phyloP scores from a whole-genome alignment of 1,284 basidiomycete genomes.

The Coniferiporia sulphurascens region DNA sequence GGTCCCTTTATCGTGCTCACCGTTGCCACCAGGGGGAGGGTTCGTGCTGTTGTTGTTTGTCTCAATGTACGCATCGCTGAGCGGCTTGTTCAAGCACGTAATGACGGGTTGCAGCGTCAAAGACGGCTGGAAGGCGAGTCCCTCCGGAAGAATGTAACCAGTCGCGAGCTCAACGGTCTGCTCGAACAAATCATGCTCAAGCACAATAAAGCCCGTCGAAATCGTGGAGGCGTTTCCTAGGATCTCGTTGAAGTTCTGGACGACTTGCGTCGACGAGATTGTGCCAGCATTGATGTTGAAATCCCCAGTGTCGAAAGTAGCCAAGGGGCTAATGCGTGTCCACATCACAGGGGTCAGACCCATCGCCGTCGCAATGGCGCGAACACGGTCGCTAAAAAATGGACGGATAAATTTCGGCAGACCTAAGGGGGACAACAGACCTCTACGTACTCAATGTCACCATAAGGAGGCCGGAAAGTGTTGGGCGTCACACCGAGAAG shows the following conservation, averaged over 20 bases:
- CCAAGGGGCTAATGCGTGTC: constrained; percentile 53
- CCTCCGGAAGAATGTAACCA: constrained; percentile 67
- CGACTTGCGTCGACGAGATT: constrained; percentile 51
- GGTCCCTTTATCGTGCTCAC: background rate
- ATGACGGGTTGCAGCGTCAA: constrained; percentile 66
- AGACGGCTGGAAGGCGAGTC: constrained; percentile 50
- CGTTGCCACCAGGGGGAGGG: constrained; percentile 34
- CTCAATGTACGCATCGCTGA: constrained; percentile 62
- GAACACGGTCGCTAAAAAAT: constrained; percentile 65
- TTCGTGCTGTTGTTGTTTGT: constrained; percentile 59
- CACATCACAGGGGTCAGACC: constrained; percentile 62
- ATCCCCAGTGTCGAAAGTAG: constrained; percentile 70
- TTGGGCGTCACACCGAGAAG: constrained; percentile 66
- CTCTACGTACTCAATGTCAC: constrained; percentile 57
- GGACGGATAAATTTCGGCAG: background rate
- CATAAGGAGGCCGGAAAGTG: constrained; percentile 62
- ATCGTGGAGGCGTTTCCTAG: constrained; percentile 46
- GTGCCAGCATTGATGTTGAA: constrained; percentile 70
- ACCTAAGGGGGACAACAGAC: background rate
- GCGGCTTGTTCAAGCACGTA: constrained; percentile 55
- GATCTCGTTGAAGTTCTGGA: constrained; percentile 63
- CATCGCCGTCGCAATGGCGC: constrained; percentile 71
- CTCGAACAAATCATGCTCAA: constrained; percentile 72
- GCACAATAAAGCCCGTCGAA: constrained; percentile 61
- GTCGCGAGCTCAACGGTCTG: constrained; percentile 66